Base-by-base conservation (phyloP, 129 eudicot species). In the Ambrosia trifida region DNA sequence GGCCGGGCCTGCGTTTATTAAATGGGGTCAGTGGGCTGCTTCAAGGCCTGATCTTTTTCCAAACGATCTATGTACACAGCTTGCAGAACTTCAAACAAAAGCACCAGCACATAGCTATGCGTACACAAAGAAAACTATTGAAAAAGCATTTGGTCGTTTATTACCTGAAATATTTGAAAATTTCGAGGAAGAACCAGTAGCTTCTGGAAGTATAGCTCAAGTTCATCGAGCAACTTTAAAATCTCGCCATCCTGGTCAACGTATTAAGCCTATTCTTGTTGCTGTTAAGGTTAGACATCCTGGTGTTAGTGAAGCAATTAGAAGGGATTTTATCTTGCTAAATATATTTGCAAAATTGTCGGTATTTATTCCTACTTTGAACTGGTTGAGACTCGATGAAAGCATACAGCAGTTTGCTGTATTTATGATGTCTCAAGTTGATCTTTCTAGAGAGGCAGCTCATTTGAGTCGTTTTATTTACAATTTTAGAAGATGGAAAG, bases 21-120 rank as follows among this genome's bases (percentile, higher is more conserved):
- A 94, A 72, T 94, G 98, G 98, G 98, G 98, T 60, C 97, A 93
- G 70, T 93, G 98, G 98, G 98, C 98, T 18, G 96, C 98, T 16
- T 85, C 98, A 60, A 85, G 98, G 75, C 98, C 98, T 12, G 98
- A 93, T 83, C 88, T 93, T 31, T 93, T 93, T 51, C 92, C 96
- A 9, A 82, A 58, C 4, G 96, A 93, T 82, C 80, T 92, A 38
- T 92, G 98, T 64, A 30, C 83, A 16, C 80, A 81, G 80, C 96
- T 92, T 49, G 83, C 91, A 13, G 81, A 85, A 73, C 98, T 93
- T 66, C 98, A 93, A 54, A 79, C 90, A 32, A 80, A 89, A 31
- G 96, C 98, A 59, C 98, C 98, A 18, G 88, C 90, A 3, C 98
- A 89, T 83, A 81, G 92, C 84, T 93, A 72, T 80, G 83, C 84